Percentiles rank a stretch among this genome's conserved stretches.
Evolutionary conservation across 257 asterid species (phyloP).

Genomic region (Rauvolfia tetraphylla): DNA sequence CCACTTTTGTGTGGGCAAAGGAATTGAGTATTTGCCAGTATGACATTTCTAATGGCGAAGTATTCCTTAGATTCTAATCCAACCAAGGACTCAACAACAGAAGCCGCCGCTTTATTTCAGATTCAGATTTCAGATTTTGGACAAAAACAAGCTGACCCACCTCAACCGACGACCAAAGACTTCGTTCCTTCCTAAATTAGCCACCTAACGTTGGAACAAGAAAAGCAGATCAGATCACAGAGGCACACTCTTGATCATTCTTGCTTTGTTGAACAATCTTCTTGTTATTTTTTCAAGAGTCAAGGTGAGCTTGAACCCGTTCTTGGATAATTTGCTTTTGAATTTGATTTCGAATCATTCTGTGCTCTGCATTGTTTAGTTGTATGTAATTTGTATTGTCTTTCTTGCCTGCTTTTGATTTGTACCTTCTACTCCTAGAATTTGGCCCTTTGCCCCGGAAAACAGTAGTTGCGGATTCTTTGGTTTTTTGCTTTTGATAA

Average conservation of each 20-base stretch:
- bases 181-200: not conserved
- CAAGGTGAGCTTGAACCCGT: conserved; percentile 7
- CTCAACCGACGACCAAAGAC: conserved; percentile 5
- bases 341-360: not conserved
- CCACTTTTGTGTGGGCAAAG: not conserved
- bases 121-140: conserved; percentile 12
- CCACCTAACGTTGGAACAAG: not conserved
- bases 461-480: not conserved
- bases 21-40: not conserved
- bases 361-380: conserved; percentile 8
- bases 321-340: not conserved
- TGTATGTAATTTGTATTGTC: not conserved
- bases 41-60: not conserved
- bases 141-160: conserved; percentile 6
- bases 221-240: conserved; percentile 18
- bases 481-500: not conserved
- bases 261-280: not conserved
- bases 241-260: not conserved
- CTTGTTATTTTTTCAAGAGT: not conserved
- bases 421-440: not conserved
- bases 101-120: conserved; percentile 1
- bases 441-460: not conserved
- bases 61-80: conserved; percentile 17
- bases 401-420: conserved; percentile 10
- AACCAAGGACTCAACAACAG: not conserved